phyloP scores from a whole-genome alignment of 495 filamentous ascomycete species.

The Immersiella caudata region DNA sequence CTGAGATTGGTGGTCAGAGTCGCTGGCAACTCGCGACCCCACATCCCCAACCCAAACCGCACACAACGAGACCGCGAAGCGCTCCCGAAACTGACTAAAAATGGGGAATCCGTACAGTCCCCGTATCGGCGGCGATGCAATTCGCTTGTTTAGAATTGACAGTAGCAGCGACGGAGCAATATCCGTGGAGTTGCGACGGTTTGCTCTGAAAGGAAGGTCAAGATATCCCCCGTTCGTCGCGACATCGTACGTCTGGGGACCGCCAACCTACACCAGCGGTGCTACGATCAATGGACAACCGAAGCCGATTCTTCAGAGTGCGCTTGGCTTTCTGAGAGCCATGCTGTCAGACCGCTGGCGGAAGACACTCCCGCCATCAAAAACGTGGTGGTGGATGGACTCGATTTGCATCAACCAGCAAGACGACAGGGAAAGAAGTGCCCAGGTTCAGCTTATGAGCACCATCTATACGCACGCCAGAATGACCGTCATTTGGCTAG shows the following conservation, averaged over 20 bases:
- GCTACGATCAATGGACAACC: conserved; percentile 5
- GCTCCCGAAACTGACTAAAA: not conserved
- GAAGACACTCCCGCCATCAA: not conserved
- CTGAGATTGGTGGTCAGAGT: too few species aligned
- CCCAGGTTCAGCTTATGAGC: conserved; percentile 34
- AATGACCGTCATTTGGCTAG: conserved; percentile 35
- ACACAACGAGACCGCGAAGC: not conserved
- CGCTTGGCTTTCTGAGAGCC: not conserved
- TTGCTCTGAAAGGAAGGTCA: not conserved
- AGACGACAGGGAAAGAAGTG: conserved; percentile 28
- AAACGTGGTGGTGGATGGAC: conserved; percentile 32
- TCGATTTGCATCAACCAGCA: conserved; percentile 38
- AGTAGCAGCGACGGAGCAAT: not conserved
- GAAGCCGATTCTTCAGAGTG: not conserved
- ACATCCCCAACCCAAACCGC: too few species aligned
- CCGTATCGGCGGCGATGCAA: conserved; percentile 5
- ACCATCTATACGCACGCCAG: conserved; percentile 31
- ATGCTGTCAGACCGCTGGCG: not conserved
- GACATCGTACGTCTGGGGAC: conserved; percentile 21
- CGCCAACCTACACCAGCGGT: not conserved
- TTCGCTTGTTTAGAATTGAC: conserved; percentile 14
- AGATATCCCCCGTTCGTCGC: conserved; percentile 6
- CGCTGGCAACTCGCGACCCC: too few species aligned
- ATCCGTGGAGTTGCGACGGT: conserved; percentile 1
- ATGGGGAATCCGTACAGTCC: not conserved